Evolutionary conservation across 2,329 filamentous ascomycete genomes (phyloP), one percentile per base, ranked within the genome.

Genomic region (Scopulariopsis brevicaulis): DNA sequence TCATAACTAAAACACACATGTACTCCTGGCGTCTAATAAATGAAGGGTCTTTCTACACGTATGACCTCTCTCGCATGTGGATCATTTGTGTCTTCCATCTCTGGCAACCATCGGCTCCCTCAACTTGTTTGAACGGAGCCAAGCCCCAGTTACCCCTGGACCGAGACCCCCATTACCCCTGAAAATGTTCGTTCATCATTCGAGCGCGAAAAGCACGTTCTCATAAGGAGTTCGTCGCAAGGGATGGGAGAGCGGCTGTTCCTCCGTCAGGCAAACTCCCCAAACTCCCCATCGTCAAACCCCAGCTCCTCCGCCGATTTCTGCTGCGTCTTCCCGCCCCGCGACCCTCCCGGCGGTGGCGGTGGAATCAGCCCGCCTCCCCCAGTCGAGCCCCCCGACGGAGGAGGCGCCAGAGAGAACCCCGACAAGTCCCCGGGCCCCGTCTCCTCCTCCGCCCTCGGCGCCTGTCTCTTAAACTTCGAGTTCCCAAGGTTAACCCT

Each of bases 281-380:
- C 90, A 79, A 91, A 92, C 67, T 93, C 87, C 1, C 90, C 90
- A 68, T 96, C 89, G 66, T 95, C 90, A 65, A 94, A 94, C 0
- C 89, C 89, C 62, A 93, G 66, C 59, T 90, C 85, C 66, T 85
- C 75, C 5, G 79, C 74, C 14, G 81, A 78, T 65, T 73, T 74
- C 55, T 43, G 32, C 40, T 43, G 55, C 4, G 46, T n/a, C 55
- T 71, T 83, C 79, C 69, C 83, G 78, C 57, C 81, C 76, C 71
- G 81, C 84, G n/a, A 82, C 77, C 59, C 82, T 81, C 62, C 77
- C 75, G 15, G 80, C 81, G 77, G 83, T 1, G 86, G 86, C 8
- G 87, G 86, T 32, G 88, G 86, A 7, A 87, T 84, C 58, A 89
- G 71, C 18, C 65, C 68, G 20, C 64, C 65, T 3, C 66, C 62